Evolutionary conservation across 2,329 filamentous ascomycete genomes (phyloP).

Genomic region (Cryphonectria carpinicola): DNA sequence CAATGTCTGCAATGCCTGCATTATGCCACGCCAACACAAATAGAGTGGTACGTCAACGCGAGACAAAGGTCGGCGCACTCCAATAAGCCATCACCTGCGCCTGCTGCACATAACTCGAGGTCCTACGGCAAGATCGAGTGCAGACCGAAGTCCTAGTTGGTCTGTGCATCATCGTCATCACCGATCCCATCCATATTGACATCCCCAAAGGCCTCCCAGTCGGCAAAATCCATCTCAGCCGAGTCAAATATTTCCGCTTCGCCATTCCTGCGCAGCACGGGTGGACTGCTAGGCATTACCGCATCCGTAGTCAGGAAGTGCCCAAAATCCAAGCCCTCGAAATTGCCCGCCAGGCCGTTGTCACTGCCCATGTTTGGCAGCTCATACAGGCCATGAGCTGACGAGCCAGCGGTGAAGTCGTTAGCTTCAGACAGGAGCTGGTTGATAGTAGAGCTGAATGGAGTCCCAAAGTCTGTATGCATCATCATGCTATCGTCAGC

Average conservation of each 20-base stretch:
- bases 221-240: slow-evolving; percentile 28
- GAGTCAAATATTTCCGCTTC: slow-evolving; percentile 33
- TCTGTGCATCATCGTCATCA: slow-evolving; percentile 11
- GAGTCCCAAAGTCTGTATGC: slow-evolving; percentile 49
- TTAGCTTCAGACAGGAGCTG: slow-evolving; percentile 64
- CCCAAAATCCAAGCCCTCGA: slow-evolving; percentile 49
- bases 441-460: slow-evolving; percentile 65
- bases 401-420: slow-evolving; percentile 46
- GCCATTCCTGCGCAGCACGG: slow-evolving; percentile 37
- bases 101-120: background rate
- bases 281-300: slow-evolving; percentile 54
- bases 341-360: slow-evolving; percentile 34
- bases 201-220: slow-evolving; percentile 26
- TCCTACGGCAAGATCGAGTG: background rate
- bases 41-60: background rate
- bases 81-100: background rate
- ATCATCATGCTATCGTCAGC: slow-evolving; percentile 37
- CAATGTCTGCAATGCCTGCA: background rate
- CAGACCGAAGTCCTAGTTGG: slow-evolving; percentile 12
- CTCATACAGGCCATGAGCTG: slow-evolving; percentile 47
- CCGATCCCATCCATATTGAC: slow-evolving; percentile 14
- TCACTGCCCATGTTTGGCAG: slow-evolving; percentile 46
- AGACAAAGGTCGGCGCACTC: background rate
- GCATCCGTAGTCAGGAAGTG: slow-evolving; percentile 53
- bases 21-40: background rate